Conservation (phyloP, 176 grass and related monocot species). For the Oryza brachyantha region DNA sequence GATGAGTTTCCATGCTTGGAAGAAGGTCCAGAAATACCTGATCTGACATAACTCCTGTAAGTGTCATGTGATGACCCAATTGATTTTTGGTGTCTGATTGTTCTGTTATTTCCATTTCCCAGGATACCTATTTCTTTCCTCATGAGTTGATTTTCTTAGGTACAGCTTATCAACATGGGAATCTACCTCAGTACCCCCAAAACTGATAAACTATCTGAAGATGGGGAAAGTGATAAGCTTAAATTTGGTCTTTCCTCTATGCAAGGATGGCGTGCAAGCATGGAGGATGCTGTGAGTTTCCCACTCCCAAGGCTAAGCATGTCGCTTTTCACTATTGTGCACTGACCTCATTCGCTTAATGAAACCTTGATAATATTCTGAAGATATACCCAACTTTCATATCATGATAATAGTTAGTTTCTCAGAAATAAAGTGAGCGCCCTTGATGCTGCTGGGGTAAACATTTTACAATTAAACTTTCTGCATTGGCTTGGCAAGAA, state of each 20-base stretch:
- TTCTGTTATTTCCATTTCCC: constrained; percentile 27
- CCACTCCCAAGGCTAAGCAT: constrained; percentile 7
- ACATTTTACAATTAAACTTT: not conserved
- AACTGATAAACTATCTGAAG: constrained; percentile 80
- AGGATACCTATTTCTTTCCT: not conserved
- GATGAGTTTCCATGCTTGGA: not conserved
- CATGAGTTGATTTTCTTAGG: not conserved
- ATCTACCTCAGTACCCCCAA: constrained; percentile 92
- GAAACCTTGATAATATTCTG: constrained; percentile 5
- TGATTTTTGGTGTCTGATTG: constrained; percentile 19
- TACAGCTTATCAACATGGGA: constrained; percentile 60
- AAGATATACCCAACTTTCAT: not conserved
- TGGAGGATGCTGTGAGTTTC: constrained; percentile 96
- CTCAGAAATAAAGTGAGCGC: constrained; percentile 3
- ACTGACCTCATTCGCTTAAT: constrained; percentile 11
- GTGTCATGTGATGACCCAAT: not conserved
- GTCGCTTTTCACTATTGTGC: not conserved
- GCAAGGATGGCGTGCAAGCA: constrained; percentile 97
- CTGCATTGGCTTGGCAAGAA: not conserved
- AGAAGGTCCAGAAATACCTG: constrained; percentile 4
- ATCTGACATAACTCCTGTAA: constrained; percentile 20
- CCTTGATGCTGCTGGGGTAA: not conserved
- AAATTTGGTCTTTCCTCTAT: constrained; percentile 91
- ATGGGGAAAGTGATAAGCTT: constrained; percentile 65
- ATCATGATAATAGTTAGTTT: not conserved